phyloP scores from a whole-genome alignment of 169 alveolate genomes.

The Cardiosporidium cionae region DNA sequence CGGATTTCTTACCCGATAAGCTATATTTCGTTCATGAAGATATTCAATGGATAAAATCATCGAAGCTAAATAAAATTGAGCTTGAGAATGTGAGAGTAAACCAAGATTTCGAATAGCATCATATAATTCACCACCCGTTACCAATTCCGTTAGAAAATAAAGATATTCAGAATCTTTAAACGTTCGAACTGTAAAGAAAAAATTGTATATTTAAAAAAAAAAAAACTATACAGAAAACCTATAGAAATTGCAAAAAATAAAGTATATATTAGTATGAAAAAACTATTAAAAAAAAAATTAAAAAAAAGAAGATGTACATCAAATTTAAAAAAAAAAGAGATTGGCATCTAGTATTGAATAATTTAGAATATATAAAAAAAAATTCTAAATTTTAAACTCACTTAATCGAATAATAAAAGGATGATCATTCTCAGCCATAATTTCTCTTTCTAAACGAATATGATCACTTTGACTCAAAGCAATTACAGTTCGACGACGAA shows the following conservation, averaged over 20 bases:
- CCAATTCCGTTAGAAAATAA: constrained; percentile 81
- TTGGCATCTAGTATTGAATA: too few relatives aligned
- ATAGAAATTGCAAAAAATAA: background rate
- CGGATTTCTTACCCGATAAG: constrained; percentile 65
- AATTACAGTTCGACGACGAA: constrained; percentile 58
- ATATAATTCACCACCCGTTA: constrained; percentile 87
- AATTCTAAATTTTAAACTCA: too few relatives aligned
- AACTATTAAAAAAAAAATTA: background rate
- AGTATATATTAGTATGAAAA: background rate
- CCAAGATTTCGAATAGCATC: constrained; percentile 84
- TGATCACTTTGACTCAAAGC: constrained; percentile 70
- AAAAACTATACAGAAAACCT: background rate
- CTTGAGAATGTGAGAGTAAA: constrained; percentile 67
- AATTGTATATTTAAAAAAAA: background rate
- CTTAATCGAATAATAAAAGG: constrained; percentile 82
- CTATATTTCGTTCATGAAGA: constrained; percentile 83
- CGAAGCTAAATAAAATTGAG: constrained; percentile 83
- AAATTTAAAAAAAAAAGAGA: too few relatives aligned
- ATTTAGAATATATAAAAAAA: too few relatives aligned
- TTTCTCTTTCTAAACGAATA: constrained; percentile 78
- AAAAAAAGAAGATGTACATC: background rate
- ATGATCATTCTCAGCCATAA: constrained; percentile 87
- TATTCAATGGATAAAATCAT: constrained; percentile 75
- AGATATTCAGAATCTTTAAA: constrained; percentile 75
- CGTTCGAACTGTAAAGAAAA: constrained; percentile 61